Base-by-base conservation (phyloP, 2,329 filamentous ascomycete genomes). In the Colletotrichum sojae region DNA sequence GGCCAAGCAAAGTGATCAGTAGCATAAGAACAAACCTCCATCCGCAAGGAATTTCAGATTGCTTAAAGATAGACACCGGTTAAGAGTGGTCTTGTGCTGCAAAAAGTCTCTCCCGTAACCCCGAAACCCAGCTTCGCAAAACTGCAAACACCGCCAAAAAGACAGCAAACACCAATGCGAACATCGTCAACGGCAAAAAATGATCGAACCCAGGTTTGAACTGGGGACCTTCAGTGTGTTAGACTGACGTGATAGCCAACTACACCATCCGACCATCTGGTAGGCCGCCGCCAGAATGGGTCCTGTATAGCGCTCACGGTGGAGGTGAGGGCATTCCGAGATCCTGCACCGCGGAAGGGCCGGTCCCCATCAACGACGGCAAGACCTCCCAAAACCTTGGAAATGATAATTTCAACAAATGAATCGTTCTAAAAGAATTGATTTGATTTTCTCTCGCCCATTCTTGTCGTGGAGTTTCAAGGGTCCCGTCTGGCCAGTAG, bases 211-310 rank as follows among this genome's bases (percentile, higher is more conserved):
- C 45, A 48, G 45, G 45, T 48, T 57, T 57, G 61, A 63, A 63
- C 65, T 40, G 59, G 65, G 57, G 46, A 69, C 54, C 66, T 64
- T 64, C 59, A 68, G 59, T 63, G 45, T 63, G 80, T 83, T 83
- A 83, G 80, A 82, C 81, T 82, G 79, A 83, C 78, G 81, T 83
- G 81, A 83, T 83, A 82, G 82, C 80, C 81, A 82, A 83, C 81
- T 77, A 76, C 76, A 76, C 75, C 75, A 77, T 73, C 87, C 2
- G 54, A 73, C 45, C 45, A 48, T 48, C 18, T 48, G 45, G 18
- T n/a, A 6, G n/a, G 5, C 4, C 2, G 4, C 2, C 8, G 5
- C n/a, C n/a, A 18, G 5, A 20, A 18, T 22, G 45, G 45, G 40
- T 43, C 18, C 45, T 48, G 18, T 20, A 3, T 48, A 18, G 45